phyloP scores from a whole-genome alignment of 352 stramenopile species.

The Phytopythium cucurbitacearum region DNA sequence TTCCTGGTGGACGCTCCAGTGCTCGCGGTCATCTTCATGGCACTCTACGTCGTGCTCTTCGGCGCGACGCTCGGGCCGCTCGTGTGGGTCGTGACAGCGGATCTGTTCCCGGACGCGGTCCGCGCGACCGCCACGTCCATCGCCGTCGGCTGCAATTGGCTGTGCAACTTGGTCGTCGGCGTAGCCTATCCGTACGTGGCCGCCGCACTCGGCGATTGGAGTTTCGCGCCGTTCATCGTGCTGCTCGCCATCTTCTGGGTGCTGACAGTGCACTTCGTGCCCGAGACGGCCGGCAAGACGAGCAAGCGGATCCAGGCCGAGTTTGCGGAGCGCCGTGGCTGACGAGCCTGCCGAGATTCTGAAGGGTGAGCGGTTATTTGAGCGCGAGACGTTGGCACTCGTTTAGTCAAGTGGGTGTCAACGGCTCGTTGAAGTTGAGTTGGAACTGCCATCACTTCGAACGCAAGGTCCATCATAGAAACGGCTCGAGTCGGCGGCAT shows the following conservation, averaged over 20 bases:
- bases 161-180: slow-evolving; percentile 47
- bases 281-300: slow-evolving; percentile 57
- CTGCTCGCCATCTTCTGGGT: slow-evolving; percentile 29
- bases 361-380: too few species aligned
- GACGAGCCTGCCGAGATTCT: too few species aligned
- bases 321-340: slow-evolving; percentile 16
- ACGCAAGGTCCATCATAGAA: too few species aligned
- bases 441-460: too few species aligned
- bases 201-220: slow-evolving; percentile 29
- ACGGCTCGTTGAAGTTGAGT: too few species aligned
- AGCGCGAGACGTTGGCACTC: too few species aligned
- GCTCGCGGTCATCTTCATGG: slow-evolving; percentile 46
- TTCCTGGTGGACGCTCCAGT: slow-evolving; percentile 12
- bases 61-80: slow-evolving; percentile 45
- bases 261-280: slow-evolving; percentile 38
- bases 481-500: too few species aligned
- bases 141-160: slow-evolving; percentile 46
- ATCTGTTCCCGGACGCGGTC: slow-evolving; percentile 56
- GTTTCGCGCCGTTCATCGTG: slow-evolving; percentile 47
- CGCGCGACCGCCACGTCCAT: slow-evolving; percentile 38
- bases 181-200: slow-evolving; percentile 58
- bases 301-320: slow-evolving; percentile 51
- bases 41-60: slow-evolving; percentile 40
- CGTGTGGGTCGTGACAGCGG: slow-evolving; percentile 40
- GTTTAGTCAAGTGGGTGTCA: too few species aligned